A percentile compares a stretch with the other conserved stretches of the same genome.
These are phyloP conservation scores for Verticillium zaregamsianum DNA, from an alignment of 2,329 filamentous ascomycete genomes.

Conservation along the genomic window DNA sequence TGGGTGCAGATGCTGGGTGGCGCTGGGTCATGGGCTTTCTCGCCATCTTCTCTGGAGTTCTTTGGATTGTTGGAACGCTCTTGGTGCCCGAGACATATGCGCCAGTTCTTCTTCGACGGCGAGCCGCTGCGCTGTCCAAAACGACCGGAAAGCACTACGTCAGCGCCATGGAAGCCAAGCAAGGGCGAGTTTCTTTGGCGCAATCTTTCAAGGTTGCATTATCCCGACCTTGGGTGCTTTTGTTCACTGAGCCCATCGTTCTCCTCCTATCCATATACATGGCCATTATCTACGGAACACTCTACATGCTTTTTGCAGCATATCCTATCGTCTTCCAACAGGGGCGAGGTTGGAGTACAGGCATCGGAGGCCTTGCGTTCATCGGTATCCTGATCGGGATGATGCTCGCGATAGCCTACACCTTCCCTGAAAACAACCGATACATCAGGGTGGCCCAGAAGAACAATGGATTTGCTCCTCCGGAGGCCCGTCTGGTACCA, in stretches of 20 bases:
- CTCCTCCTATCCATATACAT: constrained; percentile 62
- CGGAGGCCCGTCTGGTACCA: constrained; percentile 52
- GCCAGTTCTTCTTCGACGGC: constrained; percentile 18
- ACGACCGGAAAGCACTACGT: constrained; percentile 18
- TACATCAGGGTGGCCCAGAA: constrained; percentile 33
- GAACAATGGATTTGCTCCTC: constrained; percentile 45
- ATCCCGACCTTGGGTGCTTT: constrained; percentile 62
- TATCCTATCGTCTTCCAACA: constrained; percentile 64
- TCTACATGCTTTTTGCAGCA: constrained; percentile 57
- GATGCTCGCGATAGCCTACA: constrained; percentile 47
- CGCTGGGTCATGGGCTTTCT: constrained; percentile 66
- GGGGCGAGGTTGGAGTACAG: constrained; percentile 53
- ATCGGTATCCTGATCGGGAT: constrained; percentile 67
- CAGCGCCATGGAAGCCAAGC: constrained; percentile 42
- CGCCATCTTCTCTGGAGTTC: constrained; percentile 47
- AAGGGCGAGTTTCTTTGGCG: constrained; percentile 25
- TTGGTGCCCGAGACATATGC: constrained; percentile 33
- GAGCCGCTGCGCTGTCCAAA: constrained; percentile 16
- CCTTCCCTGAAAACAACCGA: constrained; percentile 37
- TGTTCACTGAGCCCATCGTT: constrained; percentile 69
- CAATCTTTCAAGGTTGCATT: constrained; percentile 39
- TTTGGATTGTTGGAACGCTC: constrained; percentile 35
- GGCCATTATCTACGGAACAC: constrained; percentile 54
- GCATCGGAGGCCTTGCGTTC: constrained; percentile 61
- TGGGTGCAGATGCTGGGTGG: constrained; percentile 62